Evolutionary conservation across 1,284 basidiomycete species (phyloP), one percentile per base, ranked within the genome.

Genomic region (Gomphus bonarii): DNA sequence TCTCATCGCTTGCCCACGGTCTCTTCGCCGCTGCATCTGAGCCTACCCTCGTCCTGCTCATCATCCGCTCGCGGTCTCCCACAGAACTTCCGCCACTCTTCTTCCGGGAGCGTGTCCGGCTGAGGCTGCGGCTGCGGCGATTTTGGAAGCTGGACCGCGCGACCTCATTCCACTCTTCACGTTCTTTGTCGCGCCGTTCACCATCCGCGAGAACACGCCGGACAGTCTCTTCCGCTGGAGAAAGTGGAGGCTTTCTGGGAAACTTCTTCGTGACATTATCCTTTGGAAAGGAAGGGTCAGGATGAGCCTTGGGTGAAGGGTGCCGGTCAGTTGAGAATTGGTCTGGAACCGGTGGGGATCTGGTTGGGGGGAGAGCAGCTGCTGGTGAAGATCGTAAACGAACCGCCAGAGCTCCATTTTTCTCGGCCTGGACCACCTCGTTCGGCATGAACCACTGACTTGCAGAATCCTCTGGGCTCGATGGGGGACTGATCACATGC

Each of bases 141-240:
- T 87, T 86, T 54, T 80, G 79, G 60, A 87, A 77, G 0, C 85
- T 86, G 35, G 70, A 72, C 0, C 72, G 70, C 0, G 87, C 86
- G 61, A 83, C 75, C 6, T 68, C 64, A 63, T 82, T 79, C 86
- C 86, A 89, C 59, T 73, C 70, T 53, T 76, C 74, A 22, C 87
- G 80, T 60, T 88, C 79, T 57, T 72, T 71, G 22, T 81, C 75
- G 12, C 88, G 73, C 54, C 72, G 70, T 57, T 78, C 71, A 12
- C 80, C 78, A 60, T 86, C 82, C 60, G 78, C 77, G 7, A 89
- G 69, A 22, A 88, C 85, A 63, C 42, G 42, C 3, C 1, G 36
- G n/a, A 53, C 9, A 6, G 40, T 43, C 40, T 22, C 20, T 43
- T 53, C 51, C 3, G 51, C 16, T 14, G 40, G 40, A 10, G 51